Conservation (phyloP, 2,329 filamentous ascomycete genomes). For the Aspergillus intermedius region DNA sequence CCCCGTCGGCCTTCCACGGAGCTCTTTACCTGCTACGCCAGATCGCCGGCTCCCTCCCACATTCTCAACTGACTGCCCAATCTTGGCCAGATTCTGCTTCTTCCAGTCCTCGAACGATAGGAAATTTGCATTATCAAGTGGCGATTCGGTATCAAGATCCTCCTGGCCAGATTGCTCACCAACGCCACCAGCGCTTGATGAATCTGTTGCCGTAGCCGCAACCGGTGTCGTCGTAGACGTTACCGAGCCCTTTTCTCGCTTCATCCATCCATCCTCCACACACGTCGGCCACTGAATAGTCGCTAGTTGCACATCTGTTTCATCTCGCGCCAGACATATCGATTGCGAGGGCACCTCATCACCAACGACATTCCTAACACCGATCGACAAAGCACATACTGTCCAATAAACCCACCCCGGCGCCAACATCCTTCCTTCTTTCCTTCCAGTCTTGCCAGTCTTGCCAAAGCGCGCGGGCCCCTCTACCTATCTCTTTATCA, state of each 20-base stretch:
- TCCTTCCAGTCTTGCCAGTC: too few species aligned
- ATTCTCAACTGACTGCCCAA: slow-evolving; percentile 69
- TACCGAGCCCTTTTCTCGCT: not conserved
- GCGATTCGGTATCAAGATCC: slow-evolving; percentile 57
- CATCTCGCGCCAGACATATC: slow-evolving; percentile 14
- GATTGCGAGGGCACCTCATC: slow-evolving; percentile 1
- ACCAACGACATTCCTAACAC: too few species aligned
- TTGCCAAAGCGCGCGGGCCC: too few species aligned
- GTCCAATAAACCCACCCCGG: too few species aligned
- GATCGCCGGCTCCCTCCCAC: slow-evolving; percentile 52
- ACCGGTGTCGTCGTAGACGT: not conserved
- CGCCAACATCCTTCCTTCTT: too few species aligned
- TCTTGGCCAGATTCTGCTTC: slow-evolving; percentile 79
- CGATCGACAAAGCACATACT: too few species aligned
- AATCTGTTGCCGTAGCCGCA: slow-evolving; percentile 1
- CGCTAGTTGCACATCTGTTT: slow-evolving; percentile 13
- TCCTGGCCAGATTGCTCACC: slow-evolving; percentile 15
- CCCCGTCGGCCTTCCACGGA: slow-evolving; percentile 45
- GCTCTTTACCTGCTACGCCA: slow-evolving; percentile 44
- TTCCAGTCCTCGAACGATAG: slow-evolving; percentile 99
- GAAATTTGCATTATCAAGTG: slow-evolving; percentile 71
- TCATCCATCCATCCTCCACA: slow-evolving; percentile 17
- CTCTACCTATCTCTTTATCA: too few species aligned
- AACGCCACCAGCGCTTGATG: slow-evolving; percentile 1
- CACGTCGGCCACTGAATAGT: slow-evolving; percentile 22